These are phyloP conservation scores for Botryobasidium botryosum DNA, from an alignment of 768 basidiomycete genomes.

Conservation along the genomic window DNA sequence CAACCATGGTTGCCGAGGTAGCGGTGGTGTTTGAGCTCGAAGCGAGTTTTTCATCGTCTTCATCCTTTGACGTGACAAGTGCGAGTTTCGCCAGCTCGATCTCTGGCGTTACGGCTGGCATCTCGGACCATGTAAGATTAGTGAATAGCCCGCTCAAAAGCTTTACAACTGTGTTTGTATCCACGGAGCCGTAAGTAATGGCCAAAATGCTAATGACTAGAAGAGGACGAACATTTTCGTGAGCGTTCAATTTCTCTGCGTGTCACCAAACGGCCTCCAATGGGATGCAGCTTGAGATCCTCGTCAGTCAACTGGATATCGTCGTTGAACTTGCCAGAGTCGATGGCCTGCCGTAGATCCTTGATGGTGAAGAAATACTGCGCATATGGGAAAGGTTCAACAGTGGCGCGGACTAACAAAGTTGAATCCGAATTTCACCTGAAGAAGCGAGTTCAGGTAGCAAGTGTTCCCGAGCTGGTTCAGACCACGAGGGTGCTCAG, in stretches of 20 bases:
- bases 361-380: constrained; percentile 96
- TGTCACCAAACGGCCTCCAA: constrained; percentile 74
- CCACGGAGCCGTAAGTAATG: constrained; percentile 3
- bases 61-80: constrained; percentile 76
- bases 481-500: constrained; percentile 67
- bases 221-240: constrained; percentile 48
- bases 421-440: constrained; percentile 25
- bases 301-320: constrained; percentile 48
- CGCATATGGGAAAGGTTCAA: not conserved
- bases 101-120: constrained; percentile 60
- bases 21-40: not conserved
- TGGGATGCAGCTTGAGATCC: constrained; percentile 65
- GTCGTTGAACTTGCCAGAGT: constrained; percentile 32
- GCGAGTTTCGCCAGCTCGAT: constrained; percentile 83
- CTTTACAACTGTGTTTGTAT: constrained; percentile 60
- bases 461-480: constrained; percentile 84
- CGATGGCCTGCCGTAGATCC: constrained; percentile 55
- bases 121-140: constrained; percentile 48
- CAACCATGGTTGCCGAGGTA: constrained; percentile 47
- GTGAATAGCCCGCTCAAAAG: constrained; percentile 68
- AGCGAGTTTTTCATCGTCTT: constrained; percentile 52
- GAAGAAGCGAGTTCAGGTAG: constrained; percentile 65
- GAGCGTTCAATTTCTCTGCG: constrained; percentile 67
- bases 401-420: not conserved
- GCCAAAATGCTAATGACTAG: not conserved